Evolutionary conservation across 148 eudicot genomes (phyloP).

Genomic region (Fagopyrum esculentum): DNA sequence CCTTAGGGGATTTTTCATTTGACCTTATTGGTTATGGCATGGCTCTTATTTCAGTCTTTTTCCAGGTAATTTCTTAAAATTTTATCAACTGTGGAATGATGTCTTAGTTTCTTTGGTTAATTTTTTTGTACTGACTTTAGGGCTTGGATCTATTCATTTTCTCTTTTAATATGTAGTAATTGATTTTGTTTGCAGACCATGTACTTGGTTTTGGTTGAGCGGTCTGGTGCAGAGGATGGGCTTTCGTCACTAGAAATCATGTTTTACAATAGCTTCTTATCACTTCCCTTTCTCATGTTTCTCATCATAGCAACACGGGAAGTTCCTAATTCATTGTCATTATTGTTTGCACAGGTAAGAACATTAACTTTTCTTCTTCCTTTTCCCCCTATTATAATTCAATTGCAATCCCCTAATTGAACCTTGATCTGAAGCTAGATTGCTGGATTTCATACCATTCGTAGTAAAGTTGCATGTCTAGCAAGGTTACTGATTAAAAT

Average conservation of each 20-base stretch:
- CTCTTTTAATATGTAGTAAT: neutral
- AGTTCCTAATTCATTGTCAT: slow-evolving; percentile 62
- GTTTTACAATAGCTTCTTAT: slow-evolving; percentile 91
- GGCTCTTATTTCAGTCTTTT: slow-evolving; percentile 91
- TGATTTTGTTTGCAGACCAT: slow-evolving; percentile 64
- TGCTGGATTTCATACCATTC: neutral
- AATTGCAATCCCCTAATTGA: no score
- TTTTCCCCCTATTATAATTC: no score
- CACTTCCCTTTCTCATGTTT: slow-evolving; percentile 74
- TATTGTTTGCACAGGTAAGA: slow-evolving; percentile 71
- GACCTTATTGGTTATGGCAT: slow-evolving; percentile 84
- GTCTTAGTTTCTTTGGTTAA: slow-evolving; percentile 5
- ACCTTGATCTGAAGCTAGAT: neutral
- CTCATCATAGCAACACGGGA: slow-evolving; percentile 76
- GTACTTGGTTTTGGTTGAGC: slow-evolving; percentile 95
- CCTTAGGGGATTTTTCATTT: slow-evolving; percentile 93
- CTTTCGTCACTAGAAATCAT: slow-evolving; percentile 93
- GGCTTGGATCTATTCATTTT: neutral
- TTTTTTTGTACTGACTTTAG: neutral
- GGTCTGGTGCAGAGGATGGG: slow-evolving; percentile 94
- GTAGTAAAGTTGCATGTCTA: neutral
- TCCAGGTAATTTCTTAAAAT: slow-evolving; percentile 38
- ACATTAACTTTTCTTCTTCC: slow-evolving; percentile 8
- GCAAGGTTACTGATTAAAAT: neutral
- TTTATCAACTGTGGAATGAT: neutral